A percentile compares a stretch with the other conserved stretches of the same genome.
phyloP scores from a whole-genome alignment of 2,329 filamentous ascomycete species.

The Nemania sp. region DNA sequence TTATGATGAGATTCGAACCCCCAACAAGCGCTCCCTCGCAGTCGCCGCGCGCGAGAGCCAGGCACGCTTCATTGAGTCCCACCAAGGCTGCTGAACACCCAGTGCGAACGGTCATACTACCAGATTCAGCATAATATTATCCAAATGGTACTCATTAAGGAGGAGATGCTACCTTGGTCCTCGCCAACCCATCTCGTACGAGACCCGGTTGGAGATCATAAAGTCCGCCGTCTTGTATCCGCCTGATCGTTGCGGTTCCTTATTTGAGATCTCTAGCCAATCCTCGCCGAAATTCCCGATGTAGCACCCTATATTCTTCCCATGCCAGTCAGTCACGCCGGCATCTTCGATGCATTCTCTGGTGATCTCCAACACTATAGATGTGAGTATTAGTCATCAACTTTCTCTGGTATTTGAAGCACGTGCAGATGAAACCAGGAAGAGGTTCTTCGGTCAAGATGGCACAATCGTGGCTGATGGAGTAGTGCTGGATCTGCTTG shows the following conservation, averaged over 20 bases:
- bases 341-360: slow-evolving; percentile 50
- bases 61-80: no score
- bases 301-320: slow-evolving; percentile 50
- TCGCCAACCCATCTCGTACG: slow-evolving; percentile 44
- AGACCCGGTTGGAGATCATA: slow-evolving; percentile 49
- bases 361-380: slow-evolving; percentile 44
- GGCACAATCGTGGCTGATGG: no score
- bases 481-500: no score
- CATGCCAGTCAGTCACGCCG: slow-evolving; percentile 48
- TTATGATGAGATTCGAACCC: slow-evolving; percentile 41
- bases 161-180: slow-evolving; percentile 44
- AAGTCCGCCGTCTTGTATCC: slow-evolving; percentile 43
- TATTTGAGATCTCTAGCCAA: slow-evolving; percentile 44
- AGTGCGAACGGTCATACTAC: no score
- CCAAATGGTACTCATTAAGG: slow-evolving; percentile 41
- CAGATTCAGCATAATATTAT: no score
- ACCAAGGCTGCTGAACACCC: no score
- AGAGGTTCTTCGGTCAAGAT: no score
- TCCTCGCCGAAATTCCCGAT: slow-evolving; percentile 52
- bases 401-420: no score
- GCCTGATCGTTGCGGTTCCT: slow-evolving; percentile 43
- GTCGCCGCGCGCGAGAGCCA: no score
- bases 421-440: no score
- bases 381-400: no score
- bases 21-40: slow-evolving; percentile 49